Base-by-base conservation (phyloP, 805 yeast species). In the Yamadazyma endophytica region DNA sequence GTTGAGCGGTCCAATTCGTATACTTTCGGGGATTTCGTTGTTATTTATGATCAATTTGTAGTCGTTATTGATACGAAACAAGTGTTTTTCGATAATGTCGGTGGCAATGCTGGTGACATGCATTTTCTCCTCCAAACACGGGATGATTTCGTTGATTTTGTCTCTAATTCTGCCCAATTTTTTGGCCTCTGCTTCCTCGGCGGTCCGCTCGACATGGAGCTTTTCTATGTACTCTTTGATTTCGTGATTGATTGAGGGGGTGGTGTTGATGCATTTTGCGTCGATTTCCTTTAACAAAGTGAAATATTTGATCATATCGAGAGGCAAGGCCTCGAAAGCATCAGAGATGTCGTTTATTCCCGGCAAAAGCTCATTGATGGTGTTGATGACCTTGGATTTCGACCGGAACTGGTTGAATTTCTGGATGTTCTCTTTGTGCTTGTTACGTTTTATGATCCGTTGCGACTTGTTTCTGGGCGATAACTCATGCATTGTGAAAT, bases 91-190 rank as follows among this genome's bases (percentile, higher is more conserved):
- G 27, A 88, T 70, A 9, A 80, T 71, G 46, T 89, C 97, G 18
- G 85, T 73, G 14, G 97, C 96, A 23, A 86, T 80, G 1, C 90
- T 81, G 4, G 97, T 90, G 24, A 92, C 96, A 55, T 90, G 97
- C 94, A 92, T 87, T 58, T 92, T 92, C 54, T 92, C 97, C 53
- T 90, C 97, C 33, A 90, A 60, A 39, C 96, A 85, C 1, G 97
- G 97, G 65, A 90, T 77, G 34, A 90, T 68, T 36, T 85, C 95
- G 40, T 64, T 68, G 41, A 75, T 63, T 34, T 68, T 60, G 17
- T 66, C 65, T 33, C 70, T 56, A 36, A 75, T 70, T 49, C 12
- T 11, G 4, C 6, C 21, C 8, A 28, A 19, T 32, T 28, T 29
- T 14, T 35, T 17, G 35, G 33, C 17, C 31, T 35, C 21, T 22